Conservation (phyloP, 768 basidiomycete genomes). For the Xerocomellus chrysenteron region DNA sequence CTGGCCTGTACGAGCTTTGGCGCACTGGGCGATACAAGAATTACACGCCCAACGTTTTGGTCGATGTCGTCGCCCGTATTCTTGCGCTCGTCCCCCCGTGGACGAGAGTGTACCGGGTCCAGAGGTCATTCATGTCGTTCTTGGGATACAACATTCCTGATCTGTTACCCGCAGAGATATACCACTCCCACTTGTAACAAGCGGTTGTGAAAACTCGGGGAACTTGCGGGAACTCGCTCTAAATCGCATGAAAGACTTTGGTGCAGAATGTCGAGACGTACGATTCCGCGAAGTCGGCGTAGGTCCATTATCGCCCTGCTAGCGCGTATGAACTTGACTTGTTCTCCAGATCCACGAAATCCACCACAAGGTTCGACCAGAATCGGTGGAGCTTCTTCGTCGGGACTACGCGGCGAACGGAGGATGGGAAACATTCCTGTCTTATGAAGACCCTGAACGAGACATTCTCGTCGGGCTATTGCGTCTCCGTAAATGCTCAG, state of each 20-base stretch:
- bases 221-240: constrained; percentile 95
- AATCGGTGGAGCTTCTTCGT: constrained; percentile 91
- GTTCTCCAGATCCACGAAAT: constrained; percentile 87
- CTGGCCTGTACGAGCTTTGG: constrained; percentile 95
- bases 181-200: constrained; percentile 92
- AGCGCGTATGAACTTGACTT: constrained; percentile 1
- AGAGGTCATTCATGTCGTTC: constrained; percentile 55
- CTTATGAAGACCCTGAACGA: constrained; percentile 96
- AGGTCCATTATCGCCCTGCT: constrained; percentile 31
- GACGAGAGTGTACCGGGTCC: constrained; percentile 98
- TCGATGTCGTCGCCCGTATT: constrained; percentile 95
- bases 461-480: constrained; percentile 95
- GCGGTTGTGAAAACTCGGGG: constrained; percentile 96
- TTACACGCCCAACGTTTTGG: constrained; percentile 97
- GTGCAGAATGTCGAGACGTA: constrained; percentile 95
- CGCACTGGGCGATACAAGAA: constrained; percentile 97
- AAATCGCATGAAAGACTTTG: constrained; percentile 98
- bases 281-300: constrained; percentile 98
- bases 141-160: background rate
- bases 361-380: constrained; percentile 94
- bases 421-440: constrained; percentile 99
- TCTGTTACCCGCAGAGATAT: constrained; percentile 66
- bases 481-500: constrained; percentile 90
- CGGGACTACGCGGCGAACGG: constrained; percentile 97
- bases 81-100: constrained; percentile 96